Conservation (phyloP, 2,329 filamentous ascomycete species). For the Dothideomycetes sp. region DNA sequence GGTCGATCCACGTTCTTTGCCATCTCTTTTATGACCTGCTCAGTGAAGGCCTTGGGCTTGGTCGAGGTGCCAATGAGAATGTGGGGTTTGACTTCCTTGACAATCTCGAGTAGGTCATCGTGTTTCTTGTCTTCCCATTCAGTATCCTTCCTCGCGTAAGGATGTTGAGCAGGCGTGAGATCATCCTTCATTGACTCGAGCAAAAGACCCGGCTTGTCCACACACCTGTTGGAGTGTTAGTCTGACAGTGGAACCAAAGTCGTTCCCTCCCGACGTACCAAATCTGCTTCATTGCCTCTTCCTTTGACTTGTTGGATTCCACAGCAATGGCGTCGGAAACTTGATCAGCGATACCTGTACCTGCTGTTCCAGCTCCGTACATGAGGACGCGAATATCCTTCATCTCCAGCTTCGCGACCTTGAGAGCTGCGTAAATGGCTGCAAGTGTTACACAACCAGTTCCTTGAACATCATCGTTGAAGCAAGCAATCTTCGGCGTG, state of each 20-base stretch:
- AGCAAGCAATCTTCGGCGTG: constrained; percentile 62
- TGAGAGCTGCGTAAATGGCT: constrained; percentile 64
- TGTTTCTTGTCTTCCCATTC: constrained; percentile 52
- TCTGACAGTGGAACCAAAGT: background rate
- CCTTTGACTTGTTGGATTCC: constrained; percentile 52
- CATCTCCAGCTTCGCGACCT: constrained; percentile 56
- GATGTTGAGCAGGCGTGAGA: constrained; percentile 55
- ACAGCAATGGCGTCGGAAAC: constrained; percentile 67
- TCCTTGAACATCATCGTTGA: constrained; percentile 86
- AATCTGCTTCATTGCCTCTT: constrained; percentile 70
- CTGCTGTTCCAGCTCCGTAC: constrained; percentile 73
- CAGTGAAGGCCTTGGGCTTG: constrained; percentile 62
- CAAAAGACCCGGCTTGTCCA: constrained; percentile 73
- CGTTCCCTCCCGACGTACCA: constrained; percentile 41
- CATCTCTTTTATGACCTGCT: constrained; percentile 67
- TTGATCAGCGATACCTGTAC: constrained; percentile 78
- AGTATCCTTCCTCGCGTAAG: constrained; percentile 52
- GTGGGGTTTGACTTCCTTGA: constrained; percentile 64
- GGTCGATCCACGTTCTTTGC: constrained; percentile 59
- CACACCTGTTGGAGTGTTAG: constrained; percentile 42
- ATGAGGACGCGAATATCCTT: constrained; percentile 60
- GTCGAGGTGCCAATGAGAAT: constrained; percentile 80
- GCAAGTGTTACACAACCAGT: constrained; percentile 81
- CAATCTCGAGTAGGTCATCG: constrained; percentile 51
- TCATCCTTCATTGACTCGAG: constrained; percentile 49